Conservation (phyloP, 495 filamentous ascomycete species). For the Pyronema omphalodes region DNA sequence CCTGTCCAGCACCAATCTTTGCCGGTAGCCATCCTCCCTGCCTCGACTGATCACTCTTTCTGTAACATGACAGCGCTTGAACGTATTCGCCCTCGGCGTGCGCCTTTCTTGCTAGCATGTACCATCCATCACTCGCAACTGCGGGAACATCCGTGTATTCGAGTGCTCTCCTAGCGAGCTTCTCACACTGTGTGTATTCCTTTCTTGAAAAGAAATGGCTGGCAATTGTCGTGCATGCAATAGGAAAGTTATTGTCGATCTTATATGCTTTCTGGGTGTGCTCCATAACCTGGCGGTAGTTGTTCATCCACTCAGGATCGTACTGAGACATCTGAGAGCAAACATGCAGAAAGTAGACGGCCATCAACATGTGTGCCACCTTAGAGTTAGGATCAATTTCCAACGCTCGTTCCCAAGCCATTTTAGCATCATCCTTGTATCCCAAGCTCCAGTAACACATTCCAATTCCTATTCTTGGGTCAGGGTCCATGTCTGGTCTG, state of each 20-base stretch:
- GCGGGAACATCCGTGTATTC: conserved; percentile 87
- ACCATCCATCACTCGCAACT: conserved; percentile 93
- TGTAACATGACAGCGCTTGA: conserved; percentile 63
- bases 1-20: conserved; percentile 79
- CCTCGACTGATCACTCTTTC: conserved; percentile 69
- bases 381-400: conserved; percentile 77
- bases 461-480: conserved; percentile 85
- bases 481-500: conserved; percentile 79
- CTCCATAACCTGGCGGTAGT: conserved; percentile 87
- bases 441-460: conserved; percentile 92
- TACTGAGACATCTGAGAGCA: conserved; percentile 39
- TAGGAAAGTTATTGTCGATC: conserved; percentile 75
- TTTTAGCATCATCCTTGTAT: conserved; percentile 76
- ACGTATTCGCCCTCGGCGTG: conserved; percentile 52
- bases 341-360: conserved; percentile 68
- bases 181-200: conserved; percentile 57
- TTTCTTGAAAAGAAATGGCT: conserved; percentile 70
- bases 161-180: conserved; percentile 78
- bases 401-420: conserved; percentile 73
- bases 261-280: conserved; percentile 92
- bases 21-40: conserved; percentile 81
- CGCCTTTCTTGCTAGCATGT: conserved; percentile 72
- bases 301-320: conserved; percentile 49
- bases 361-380: conserved; percentile 74
- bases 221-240: conserved; percentile 79